These are phyloP conservation scores for Trifolium dubium DNA, from an alignment of 306 rosid genomes.

Conservation along the genomic window DNA sequence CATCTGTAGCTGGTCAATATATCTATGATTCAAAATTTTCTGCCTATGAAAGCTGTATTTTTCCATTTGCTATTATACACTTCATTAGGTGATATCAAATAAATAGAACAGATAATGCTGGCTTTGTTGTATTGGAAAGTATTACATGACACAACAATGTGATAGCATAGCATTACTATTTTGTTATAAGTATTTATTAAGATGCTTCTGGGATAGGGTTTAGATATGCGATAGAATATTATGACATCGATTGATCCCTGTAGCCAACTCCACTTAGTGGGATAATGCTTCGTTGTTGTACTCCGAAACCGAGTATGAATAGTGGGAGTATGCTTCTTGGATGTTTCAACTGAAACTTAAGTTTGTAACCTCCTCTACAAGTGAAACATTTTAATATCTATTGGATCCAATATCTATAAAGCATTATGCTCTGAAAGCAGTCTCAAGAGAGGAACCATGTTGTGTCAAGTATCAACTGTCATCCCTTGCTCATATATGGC, in stretches of 20 bases:
- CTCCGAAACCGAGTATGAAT: no score
- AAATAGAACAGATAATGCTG: not conserved
- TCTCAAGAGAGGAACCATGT: not conserved
- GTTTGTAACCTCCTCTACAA: not conserved
- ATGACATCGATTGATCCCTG: no score
- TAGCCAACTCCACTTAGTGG: no score
- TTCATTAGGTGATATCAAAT: not conserved
- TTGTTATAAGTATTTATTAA: not conserved
- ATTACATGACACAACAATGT: not conserved
- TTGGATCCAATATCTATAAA: not conserved
- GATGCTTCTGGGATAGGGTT: constrained; percentile 12
- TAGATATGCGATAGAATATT: no score
- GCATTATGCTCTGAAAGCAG: not conserved
- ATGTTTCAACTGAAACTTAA: constrained; percentile 16
- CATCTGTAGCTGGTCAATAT: not conserved
- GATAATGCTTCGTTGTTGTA: no score
- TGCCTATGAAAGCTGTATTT: not conserved
- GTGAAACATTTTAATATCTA: not conserved
- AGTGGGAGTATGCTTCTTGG: constrained; percentile 34
- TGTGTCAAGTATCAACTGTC: not conserved
- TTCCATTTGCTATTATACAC: not conserved
- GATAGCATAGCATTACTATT: not conserved
- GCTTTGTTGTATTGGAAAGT: not conserved
- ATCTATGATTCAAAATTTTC: not conserved
- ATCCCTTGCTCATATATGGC: not conserved